A percentile compares a stretch with the other conserved stretches of the same genome.
phyloP scores from a whole-genome alignment of 139 green algal genomes.

The Parachlorella kessleri region DNA sequence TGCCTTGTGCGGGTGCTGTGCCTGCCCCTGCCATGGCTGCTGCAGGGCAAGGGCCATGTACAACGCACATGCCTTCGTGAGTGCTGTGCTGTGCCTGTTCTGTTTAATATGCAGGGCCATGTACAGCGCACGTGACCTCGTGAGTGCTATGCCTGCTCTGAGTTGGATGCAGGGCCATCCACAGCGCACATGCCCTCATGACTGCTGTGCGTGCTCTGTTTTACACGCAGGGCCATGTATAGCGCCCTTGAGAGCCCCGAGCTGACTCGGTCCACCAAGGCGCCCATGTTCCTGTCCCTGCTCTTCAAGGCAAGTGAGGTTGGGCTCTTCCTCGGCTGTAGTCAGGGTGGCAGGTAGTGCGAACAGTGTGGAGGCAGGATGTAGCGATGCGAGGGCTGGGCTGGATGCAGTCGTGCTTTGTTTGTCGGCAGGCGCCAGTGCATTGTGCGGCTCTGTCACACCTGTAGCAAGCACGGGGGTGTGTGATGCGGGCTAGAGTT shows the following conservation, averaged over 20 bases:
- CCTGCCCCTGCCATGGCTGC: background rate
- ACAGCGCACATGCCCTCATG: no score
- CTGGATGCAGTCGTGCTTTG: no score
- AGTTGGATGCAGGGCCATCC: background rate
- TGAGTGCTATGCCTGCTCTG: background rate
- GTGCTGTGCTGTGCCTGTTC: background rate
- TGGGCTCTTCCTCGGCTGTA: no score
- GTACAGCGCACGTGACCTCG: constrained; percentile 72
- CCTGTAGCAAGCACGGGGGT: no score
- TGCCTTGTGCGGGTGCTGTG: no score
- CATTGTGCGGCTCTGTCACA: no score
- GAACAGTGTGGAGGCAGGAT: no score
- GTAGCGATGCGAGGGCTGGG: no score
- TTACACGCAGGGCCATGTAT: constrained; percentile 79
- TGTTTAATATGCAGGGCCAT: constrained; percentile 62
- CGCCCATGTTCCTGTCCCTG: constrained; percentile 86
- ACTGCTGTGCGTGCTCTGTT: background rate
- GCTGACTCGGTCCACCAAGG: constrained; percentile 54
- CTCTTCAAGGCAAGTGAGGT: constrained; percentile 88
- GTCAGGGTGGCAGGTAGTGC: no score
- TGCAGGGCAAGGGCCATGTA: background rate
- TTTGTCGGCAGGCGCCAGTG: no score
- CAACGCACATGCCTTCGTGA: no score
- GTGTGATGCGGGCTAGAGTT: no score
- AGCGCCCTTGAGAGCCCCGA: constrained; percentile 65